A percentile compares a stretch with the other conserved stretches of the same genome.
Conservation (phyloP, 495 filamentous ascomycete species). For the Neurospora sp. region DNA sequence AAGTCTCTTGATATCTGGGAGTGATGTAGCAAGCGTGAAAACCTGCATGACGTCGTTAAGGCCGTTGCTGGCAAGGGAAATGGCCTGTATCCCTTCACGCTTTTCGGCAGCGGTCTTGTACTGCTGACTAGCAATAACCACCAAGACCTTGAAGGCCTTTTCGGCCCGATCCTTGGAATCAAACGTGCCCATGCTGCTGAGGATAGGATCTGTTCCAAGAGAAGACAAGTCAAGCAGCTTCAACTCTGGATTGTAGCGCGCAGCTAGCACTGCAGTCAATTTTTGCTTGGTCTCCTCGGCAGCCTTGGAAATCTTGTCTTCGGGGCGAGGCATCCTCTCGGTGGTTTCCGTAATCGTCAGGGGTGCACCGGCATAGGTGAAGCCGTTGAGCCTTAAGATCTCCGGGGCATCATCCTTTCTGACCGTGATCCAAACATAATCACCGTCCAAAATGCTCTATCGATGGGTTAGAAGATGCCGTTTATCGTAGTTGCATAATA, state of each 20-base stretch:
- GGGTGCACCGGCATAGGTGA: conserved; percentile 51
- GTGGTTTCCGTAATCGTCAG: conserved; percentile 41
- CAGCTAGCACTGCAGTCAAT: conserved; percentile 48
- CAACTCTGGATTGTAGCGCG: conserved; percentile 55
- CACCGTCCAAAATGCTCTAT: conserved; percentile 63
- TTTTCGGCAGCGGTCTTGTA: conserved; percentile 58
- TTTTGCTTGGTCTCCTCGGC: conserved; percentile 34
- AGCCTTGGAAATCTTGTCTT: conserved; percentile 27
- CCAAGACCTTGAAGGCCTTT: conserved; percentile 84
- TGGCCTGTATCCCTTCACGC: conserved; percentile 60
- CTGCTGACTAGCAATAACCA: conserved; percentile 65
- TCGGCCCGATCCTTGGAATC: conserved; percentile 55
- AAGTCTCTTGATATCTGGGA: conserved; percentile 75
- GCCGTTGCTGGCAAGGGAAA: conserved; percentile 68
- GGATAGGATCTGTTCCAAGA: conserved; percentile 56
- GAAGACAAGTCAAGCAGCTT: conserved; percentile 76
- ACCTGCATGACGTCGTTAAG: conserved; percentile 61
- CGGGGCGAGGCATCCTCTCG: conserved; percentile 18
- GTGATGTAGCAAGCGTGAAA: conserved; percentile 57
- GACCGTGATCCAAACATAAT: conserved; percentile 57
- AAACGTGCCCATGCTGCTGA: conserved; percentile 68
- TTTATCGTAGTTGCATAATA: conserved; percentile 21
- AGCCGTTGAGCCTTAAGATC: conserved; percentile 54
- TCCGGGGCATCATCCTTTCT: conserved; percentile 50
- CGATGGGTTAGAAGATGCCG: conserved; percentile 53